Conservation (phyloP, 2,329 filamentous ascomycete genomes). For the Aureobasidium sp. region DNA sequence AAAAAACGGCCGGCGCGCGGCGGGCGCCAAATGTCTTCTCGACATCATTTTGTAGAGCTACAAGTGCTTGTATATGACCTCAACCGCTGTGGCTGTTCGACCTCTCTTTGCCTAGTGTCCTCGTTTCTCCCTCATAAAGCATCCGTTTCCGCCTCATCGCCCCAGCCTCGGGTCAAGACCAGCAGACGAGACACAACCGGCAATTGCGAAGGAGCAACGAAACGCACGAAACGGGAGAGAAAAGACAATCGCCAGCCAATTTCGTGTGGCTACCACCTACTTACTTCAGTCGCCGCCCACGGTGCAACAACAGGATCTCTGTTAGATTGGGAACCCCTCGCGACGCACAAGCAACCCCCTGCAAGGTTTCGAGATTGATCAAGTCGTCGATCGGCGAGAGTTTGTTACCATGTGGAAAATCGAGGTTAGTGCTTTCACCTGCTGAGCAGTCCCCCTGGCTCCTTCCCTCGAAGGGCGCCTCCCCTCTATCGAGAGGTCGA, state of each 20-base stretch:
- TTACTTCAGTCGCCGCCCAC: background rate
- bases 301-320: slow-evolving; percentile 4
- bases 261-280: background rate
- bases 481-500: background rate
- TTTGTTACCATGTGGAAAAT: slow-evolving; percentile 15
- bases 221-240: slow-evolving; percentile 12
- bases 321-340: slow-evolving; percentile 4
- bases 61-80: slow-evolving; percentile 13
- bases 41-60: slow-evolving; percentile 13
- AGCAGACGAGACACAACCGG: slow-evolving; percentile 9
- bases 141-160: background rate
- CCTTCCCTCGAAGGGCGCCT: background rate
- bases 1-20: slow-evolving; percentile 14
- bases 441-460: background rate
- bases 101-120: background rate
- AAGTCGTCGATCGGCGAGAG: slow-evolving; percentile 11
- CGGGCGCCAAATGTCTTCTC: slow-evolving; percentile 13
- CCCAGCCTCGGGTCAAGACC: slow-evolving; percentile 2
- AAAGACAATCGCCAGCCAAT: slow-evolving; percentile 11
- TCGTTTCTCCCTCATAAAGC: background rate
- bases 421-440: slow-evolving; percentile 5
- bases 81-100: slow-evolving; percentile 12
- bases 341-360: background rate
- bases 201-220: slow-evolving; percentile 10
- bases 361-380: slow-evolving; percentile 9